A percentile compares a stretch with the other conserved stretches of the same genome.
phyloP scores from a whole-genome alignment of 2,329 filamentous ascomycete genomes.

The Paracorniculantispora psalliotae region DNA sequence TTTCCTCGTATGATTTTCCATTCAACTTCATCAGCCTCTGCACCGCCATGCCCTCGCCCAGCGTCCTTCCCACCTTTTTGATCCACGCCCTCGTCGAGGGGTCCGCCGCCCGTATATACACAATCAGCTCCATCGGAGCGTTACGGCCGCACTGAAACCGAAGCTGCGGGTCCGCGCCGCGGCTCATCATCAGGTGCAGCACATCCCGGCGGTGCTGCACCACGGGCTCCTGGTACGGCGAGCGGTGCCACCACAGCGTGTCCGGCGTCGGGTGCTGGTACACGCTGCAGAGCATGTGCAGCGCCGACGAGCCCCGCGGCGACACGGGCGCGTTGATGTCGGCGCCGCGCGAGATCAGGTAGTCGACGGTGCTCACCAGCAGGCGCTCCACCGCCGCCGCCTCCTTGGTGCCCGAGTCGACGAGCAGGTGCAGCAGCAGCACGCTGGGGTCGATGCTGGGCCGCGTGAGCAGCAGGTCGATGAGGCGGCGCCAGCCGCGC shows the following conservation, averaged over 20 bases:
- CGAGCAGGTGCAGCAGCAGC: constrained; percentile 7
- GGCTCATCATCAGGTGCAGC: constrained; percentile 9
- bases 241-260: constrained; percentile 7
- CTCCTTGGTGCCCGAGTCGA: constrained; percentile 9
- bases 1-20: neutral
- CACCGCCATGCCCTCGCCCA: constrained; percentile 3
- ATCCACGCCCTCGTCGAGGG: constrained; percentile 9
- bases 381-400: neutral
- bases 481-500: neutral
- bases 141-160: neutral
- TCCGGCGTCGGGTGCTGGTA: constrained; percentile 7
- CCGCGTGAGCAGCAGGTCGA: neutral
- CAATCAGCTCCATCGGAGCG: neutral
- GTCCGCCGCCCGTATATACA: neutral
- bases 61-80: constrained; percentile 1
- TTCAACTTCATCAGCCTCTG: neutral
- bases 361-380: constrained; percentile 1
- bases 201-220: constrained; percentile 1
- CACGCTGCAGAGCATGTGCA: constrained; percentile 1
- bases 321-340: constrained; percentile 7
- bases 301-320: neutral
- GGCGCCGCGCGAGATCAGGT: constrained; percentile 1
- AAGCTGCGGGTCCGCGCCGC: constrained; percentile 4
- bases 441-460: neutral
- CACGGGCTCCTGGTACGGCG: neutral